phyloP scores from a whole-genome alignment of 1,284 basidiomycete species.

The Moesziomyces sp. region DNA sequence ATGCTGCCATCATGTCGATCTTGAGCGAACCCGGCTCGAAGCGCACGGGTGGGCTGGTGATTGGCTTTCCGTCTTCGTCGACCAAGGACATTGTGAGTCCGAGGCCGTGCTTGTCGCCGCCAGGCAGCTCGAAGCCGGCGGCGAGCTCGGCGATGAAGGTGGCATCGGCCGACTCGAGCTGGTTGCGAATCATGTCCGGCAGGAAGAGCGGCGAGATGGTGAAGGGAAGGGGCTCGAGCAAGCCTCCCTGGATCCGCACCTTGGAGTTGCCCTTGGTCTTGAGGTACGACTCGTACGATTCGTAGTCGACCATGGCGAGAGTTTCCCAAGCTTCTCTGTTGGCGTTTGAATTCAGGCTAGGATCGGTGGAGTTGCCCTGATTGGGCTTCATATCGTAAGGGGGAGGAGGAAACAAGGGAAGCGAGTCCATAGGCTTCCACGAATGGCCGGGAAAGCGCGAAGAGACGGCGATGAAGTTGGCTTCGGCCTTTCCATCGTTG shows the following conservation, averaged over 20 bases:
- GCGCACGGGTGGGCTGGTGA: constrained; percentile 20
- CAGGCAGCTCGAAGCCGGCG: constrained; percentile 23
- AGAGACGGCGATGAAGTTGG: constrained; percentile 25
- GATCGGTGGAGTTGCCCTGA: constrained; percentile 10
- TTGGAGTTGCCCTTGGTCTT: constrained; percentile 8
- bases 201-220: constrained; percentile 47
- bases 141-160: constrained; percentile 31
- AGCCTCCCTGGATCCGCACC: constrained; percentile 36
- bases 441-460: constrained; percentile 41
- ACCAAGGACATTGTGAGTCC: constrained; percentile 20
- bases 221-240: constrained; percentile 40
- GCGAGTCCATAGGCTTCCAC: constrained; percentile 47
- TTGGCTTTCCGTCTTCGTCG: constrained; percentile 24
- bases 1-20: constrained; percentile 40
- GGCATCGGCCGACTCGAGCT: constrained; percentile 28
- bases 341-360: constrained; percentile 2
- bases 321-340: constrained; percentile 22
- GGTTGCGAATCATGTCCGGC: constrained; percentile 31
- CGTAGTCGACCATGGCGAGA: constrained; percentile 38
- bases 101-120: constrained; percentile 20
- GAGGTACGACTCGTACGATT: constrained; percentile 27
- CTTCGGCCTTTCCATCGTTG: constrained; percentile 40
- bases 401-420: constrained; percentile 37
- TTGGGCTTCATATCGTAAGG: constrained; percentile 29
- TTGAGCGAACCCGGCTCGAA: constrained; percentile 44